A percentile compares a stretch with the other conserved stretches of the same genome.
Conservation (phyloP, 2,329 filamentous ascomycete genomes). For the Macrophomina phaseolina region DNA sequence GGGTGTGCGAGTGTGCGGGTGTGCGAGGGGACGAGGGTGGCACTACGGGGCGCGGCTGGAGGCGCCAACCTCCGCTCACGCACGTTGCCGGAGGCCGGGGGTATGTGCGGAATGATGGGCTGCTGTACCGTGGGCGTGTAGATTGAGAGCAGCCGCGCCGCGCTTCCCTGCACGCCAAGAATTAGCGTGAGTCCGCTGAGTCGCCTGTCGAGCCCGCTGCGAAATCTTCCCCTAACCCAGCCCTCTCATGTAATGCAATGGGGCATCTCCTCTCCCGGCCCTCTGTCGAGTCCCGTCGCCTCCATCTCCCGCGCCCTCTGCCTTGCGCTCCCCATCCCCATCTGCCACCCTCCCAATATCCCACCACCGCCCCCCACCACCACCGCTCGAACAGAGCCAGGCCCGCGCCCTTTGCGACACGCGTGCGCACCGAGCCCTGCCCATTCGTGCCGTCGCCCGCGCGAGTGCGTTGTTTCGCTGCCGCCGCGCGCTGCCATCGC, state of each 20-base stretch:
- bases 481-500: slow-evolving; percentile 5
- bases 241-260: slow-evolving; percentile 26
- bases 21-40: neutral
- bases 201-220: slow-evolving; percentile 19
- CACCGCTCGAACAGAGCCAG: neutral
- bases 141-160: slow-evolving; percentile 24
- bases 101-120: slow-evolving; percentile 17
- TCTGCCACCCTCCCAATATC: neutral
- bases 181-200: slow-evolving; percentile 5
- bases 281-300: slow-evolving; percentile 24
- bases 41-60: neutral
- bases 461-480: slow-evolving; percentile 3
- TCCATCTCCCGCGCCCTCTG: slow-evolving; percentile 24
- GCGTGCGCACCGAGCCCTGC: neutral
- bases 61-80: neutral
- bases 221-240: slow-evolving; percentile 25
- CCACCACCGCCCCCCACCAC: neutral
- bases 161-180: slow-evolving; percentile 18
- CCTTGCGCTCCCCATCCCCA: slow-evolving; percentile 23
- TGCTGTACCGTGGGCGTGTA: slow-evolving; percentile 16
- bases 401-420: neutral
- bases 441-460: slow-evolving; percentile 15
- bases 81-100: slow-evolving; percentile 7
- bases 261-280: slow-evolving; percentile 20
- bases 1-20: no score